Conservation (phyloP, 2,329 filamentous ascomycete species). For the Orbilia quercus region DNA sequence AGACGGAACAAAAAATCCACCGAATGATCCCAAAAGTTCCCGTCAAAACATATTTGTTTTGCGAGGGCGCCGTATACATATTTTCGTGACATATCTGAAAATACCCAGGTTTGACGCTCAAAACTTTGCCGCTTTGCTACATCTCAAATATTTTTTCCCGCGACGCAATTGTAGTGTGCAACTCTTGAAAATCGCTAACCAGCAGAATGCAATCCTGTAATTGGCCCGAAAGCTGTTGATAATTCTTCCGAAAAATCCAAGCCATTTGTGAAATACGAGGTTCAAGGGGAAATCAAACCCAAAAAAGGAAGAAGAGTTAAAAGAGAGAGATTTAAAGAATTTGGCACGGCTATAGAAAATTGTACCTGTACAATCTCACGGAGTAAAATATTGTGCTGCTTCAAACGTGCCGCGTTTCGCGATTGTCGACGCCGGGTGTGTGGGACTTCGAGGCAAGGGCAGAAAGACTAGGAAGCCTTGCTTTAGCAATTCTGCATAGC, state of each 20-base stretch:
- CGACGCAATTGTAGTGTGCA: background rate
- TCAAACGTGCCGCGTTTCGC: conserved; percentile 49
- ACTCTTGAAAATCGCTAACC: conserved; percentile 8
- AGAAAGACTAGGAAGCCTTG: conserved; percentile 29
- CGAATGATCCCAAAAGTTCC: background rate
- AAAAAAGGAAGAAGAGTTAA: background rate
- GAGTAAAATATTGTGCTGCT: conserved; percentile 24
- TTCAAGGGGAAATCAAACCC: conserved; percentile 5
- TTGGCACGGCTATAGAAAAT: conserved; percentile 38
- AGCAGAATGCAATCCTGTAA: conserved; percentile 1
- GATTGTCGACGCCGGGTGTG: conserved; percentile 15
- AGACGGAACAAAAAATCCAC: conserved; percentile 1
- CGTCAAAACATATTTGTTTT: conserved; percentile 8
- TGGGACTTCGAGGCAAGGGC: conserved; percentile 1
- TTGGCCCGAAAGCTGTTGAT: conserved; percentile 27
- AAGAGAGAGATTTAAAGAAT: background rate
- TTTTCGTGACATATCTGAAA: conserved; percentile 48
- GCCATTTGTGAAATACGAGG: conserved; percentile 46
- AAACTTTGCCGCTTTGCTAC: conserved; percentile 29
- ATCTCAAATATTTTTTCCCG: conserved; percentile 49
- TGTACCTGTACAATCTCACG: conserved; percentile 45
- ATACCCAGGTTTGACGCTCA: conserved; percentile 42
- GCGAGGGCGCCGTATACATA: conserved; percentile 31
- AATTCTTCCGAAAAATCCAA: conserved; percentile 44
- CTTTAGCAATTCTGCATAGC: conserved; percentile 24